Evolutionary conservation across 2,329 filamentous ascomycete species (phyloP).

Genomic region (Ceratocystiopsis sp.): DNA sequence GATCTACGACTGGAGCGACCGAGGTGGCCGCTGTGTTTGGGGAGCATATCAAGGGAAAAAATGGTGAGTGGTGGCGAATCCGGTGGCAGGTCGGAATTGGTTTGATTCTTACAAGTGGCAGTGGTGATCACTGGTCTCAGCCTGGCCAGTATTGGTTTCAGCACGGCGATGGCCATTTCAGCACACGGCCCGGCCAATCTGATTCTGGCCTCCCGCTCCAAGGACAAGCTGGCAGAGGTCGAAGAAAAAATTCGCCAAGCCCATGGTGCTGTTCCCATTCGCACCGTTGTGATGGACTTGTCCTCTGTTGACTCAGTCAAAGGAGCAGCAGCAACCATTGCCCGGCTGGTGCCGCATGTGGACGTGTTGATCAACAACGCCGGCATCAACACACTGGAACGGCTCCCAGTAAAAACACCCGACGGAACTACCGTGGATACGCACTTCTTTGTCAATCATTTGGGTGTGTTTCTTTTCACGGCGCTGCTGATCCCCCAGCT

Average conservation of each 20-base stretch:
- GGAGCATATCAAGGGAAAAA: slow-evolving; percentile 6
- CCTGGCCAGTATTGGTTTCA: slow-evolving; percentile 23
- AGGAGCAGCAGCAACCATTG: slow-evolving; percentile 17
- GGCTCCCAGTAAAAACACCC: slow-evolving; percentile 14
- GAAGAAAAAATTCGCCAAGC: slow-evolving; percentile 17
- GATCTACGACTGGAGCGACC: slow-evolving; percentile 8
- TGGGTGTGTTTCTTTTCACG: slow-evolving; percentile 30
- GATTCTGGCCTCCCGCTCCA: slow-evolving; percentile 27
- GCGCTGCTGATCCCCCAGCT: slow-evolving; percentile 27
- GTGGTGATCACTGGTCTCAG: slow-evolving; percentile 21
- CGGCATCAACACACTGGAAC: slow-evolving; percentile 18
- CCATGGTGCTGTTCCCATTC: slow-evolving; percentile 11
- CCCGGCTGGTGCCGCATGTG: slow-evolving; percentile 12
- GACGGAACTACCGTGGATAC: slow-evolving; percentile 16
- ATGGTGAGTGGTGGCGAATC: slow-evolving; percentile 2
- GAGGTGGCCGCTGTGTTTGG: slow-evolving; percentile 8
- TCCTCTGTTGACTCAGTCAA: slow-evolving; percentile 17
- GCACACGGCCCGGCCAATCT: slow-evolving; percentile 24
- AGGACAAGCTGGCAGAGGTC: slow-evolving; percentile 23
- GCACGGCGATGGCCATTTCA: slow-evolving; percentile 25
- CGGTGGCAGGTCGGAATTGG: too few species aligned
- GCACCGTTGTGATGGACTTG: slow-evolving; percentile 18
- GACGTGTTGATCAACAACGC: slow-evolving; percentile 28
- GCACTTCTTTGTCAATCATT: slow-evolving; percentile 20
- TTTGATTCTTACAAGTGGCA: background rate